Conservation (phyloP, 148 eudicot genomes). For the Rhododendron molle region DNA sequence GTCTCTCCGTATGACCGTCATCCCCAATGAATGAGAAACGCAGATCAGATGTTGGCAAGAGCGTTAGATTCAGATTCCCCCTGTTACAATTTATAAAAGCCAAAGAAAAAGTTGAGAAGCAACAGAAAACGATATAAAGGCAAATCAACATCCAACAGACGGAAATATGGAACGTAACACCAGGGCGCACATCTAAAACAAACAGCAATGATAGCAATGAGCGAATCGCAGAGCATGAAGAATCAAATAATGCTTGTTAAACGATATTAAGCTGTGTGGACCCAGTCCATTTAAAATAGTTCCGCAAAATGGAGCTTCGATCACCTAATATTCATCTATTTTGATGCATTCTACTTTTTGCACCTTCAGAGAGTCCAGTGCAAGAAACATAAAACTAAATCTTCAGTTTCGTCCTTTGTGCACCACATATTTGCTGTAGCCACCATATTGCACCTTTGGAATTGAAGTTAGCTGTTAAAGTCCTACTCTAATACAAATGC, state of each 20-base stretch:
- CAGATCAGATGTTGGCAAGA: constrained; percentile 82
- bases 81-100: constrained; percentile 35
- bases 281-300: not conserved
- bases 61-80: constrained; percentile 71
- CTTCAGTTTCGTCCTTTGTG: not conserved
- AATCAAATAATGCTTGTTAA: not conserved
- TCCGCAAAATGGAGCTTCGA: not conserved
- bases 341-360: not conserved
- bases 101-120: not conserved
- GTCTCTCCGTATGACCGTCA: constrained; percentile 60
- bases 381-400: not conserved
- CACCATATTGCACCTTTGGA: not conserved
- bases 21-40: constrained; percentile 77
- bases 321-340: not conserved
- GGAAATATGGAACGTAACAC: not conserved
- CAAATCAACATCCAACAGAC: not conserved
- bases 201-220: not conserved
- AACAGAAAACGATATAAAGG: not conserved
- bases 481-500: not conserved
- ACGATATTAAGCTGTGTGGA: not conserved
- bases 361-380: not conserved
- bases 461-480: not conserved
- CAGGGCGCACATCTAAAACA: not conserved
- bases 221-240: not conserved
- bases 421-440: not conserved